Evolutionary conservation across 2,329 filamentous ascomycete genomes (phyloP).

Genomic region (Furcasterigmium furcatum): DNA sequence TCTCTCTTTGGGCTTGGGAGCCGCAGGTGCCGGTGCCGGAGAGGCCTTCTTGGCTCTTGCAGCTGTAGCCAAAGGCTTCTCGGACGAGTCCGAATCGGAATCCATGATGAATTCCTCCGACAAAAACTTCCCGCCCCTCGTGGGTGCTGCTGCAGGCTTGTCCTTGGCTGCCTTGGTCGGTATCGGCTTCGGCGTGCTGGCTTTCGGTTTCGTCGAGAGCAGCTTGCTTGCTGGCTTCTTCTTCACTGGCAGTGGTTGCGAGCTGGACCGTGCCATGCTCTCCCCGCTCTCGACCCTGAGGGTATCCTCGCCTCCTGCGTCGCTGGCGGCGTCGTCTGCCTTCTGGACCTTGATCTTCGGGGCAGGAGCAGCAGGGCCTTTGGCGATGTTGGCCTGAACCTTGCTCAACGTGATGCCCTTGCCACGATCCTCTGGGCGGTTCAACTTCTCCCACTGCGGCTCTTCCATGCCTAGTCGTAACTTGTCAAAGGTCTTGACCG

Average conservation of each 20-base stretch:
- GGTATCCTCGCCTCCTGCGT: slow-evolving; percentile 27
- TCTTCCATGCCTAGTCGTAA: slow-evolving; percentile 53
- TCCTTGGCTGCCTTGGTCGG: slow-evolving; percentile 37
- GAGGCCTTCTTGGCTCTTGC: slow-evolving; percentile 22
- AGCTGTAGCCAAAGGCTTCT: slow-evolving; percentile 37
- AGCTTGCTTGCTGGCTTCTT: slow-evolving; percentile 56
- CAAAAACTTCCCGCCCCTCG: slow-evolving; percentile 41
- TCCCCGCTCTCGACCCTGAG: slow-evolving; percentile 34
- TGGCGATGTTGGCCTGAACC: slow-evolving; percentile 56
- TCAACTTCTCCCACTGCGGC: slow-evolving; percentile 58
- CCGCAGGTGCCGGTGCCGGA: slow-evolving; percentile 14
- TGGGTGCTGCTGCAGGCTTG: slow-evolving; percentile 22
- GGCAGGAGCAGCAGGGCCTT: slow-evolving; percentile 39
- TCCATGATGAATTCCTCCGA: slow-evolving; percentile 55
- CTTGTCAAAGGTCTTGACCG: slow-evolving; percentile 57
- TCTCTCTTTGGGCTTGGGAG: slow-evolving; percentile 24
- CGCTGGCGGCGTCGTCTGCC: slow-evolving; percentile 37
- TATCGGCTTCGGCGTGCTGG: slow-evolving; percentile 23
- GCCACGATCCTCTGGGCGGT: slow-evolving; percentile 54
- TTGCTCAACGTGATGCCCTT: slow-evolving; percentile 60
- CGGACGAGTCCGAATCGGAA: slow-evolving; percentile 54
- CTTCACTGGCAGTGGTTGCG: slow-evolving; percentile 47
- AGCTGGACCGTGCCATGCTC: slow-evolving; percentile 45
- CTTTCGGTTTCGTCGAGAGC: slow-evolving; percentile 30
- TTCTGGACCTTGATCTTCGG: slow-evolving; percentile 50